phyloP scores from a whole-genome alignment of 345 rosid genomes.

The Citropsis articulata region DNA sequence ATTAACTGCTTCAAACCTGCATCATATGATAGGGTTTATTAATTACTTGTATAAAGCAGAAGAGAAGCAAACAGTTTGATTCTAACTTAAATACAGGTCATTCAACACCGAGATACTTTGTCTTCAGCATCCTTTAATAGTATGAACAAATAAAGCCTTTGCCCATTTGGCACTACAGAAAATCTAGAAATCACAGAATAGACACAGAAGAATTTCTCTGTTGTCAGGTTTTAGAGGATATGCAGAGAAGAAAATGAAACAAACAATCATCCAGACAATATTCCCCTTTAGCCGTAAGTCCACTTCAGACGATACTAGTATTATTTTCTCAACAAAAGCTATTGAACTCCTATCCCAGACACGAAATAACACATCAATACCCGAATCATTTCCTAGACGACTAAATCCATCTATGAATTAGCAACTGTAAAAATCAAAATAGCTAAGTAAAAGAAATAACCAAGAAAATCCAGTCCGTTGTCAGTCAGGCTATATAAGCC shows the following conservation, averaged over 20 bases:
- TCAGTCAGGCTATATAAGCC: neutral
- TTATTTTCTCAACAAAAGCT: neutral
- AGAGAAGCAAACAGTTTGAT: neutral
- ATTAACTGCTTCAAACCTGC: slow-evolving; percentile 16
- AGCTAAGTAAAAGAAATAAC: neutral
- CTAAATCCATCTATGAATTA: neutral
- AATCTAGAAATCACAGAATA: neutral
- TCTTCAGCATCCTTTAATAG: neutral
- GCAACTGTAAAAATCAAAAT: neutral
- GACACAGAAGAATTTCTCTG: neutral
- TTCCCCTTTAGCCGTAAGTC: neutral
- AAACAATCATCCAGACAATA: neutral
- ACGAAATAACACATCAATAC: neutral
- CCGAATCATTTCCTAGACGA: neutral
- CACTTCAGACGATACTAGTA: neutral
- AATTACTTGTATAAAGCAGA: slow-evolving; percentile 1
- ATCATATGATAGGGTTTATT: neutral
- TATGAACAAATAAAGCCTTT: neutral
- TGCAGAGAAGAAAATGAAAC: neutral
- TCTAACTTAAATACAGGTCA: neutral
- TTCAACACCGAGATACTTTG: neutral
- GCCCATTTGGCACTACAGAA: neutral
- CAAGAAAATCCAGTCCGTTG: neutral
- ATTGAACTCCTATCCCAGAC: neutral
- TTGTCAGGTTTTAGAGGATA: neutral